These are phyloP conservation scores for Naganishia antarctica DNA, from an alignment of 768 basidiomycete genomes.

Conservation along the genomic window DNA sequence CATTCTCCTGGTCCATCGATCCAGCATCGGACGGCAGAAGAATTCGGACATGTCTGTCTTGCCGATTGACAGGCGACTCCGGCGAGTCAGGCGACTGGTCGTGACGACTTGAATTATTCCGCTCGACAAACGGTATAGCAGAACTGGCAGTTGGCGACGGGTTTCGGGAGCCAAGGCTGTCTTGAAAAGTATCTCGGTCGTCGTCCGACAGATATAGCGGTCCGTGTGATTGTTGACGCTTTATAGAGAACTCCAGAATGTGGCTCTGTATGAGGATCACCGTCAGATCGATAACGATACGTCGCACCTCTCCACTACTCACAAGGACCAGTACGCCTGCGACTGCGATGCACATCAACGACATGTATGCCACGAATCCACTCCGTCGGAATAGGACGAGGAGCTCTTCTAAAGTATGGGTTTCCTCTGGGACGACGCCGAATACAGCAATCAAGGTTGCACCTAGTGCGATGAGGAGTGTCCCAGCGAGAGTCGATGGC, in stretches of 20 bases:
- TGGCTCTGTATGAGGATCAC: constrained; percentile 59
- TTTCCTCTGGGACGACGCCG: constrained; percentile 83
- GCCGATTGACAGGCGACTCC: too few species aligned
- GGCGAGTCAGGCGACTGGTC: background rate
- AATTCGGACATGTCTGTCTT: constrained; percentile 1
- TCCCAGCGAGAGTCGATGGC: constrained; percentile 77
- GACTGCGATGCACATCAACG: constrained; percentile 61
- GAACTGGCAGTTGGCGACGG: constrained; percentile 2
- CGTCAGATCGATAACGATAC: background rate
- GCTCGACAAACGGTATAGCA: background rate
- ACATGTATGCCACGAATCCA: constrained; percentile 76
- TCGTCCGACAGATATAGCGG: constrained; percentile 1
- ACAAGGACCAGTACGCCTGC: constrained; percentile 62
- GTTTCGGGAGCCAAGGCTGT: constrained; percentile 1
- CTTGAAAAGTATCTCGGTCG: background rate
- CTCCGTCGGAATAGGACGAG: constrained; percentile 68
- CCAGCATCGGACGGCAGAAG: constrained; percentile 4
- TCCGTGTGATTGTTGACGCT: constrained; percentile 2
- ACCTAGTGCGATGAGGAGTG: constrained; percentile 77
- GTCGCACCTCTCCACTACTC: constrained; percentile 26
- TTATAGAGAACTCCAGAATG: constrained; percentile 60
- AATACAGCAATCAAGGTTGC: constrained; percentile 85
- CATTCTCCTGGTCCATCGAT: background rate
- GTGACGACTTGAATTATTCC: background rate
- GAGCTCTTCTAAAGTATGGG: constrained; percentile 78